Evolutionary conservation across 257 asterid species (phyloP), one percentile per base, ranked within the genome.

Genomic region (Lavandula angustifolia): DNA sequence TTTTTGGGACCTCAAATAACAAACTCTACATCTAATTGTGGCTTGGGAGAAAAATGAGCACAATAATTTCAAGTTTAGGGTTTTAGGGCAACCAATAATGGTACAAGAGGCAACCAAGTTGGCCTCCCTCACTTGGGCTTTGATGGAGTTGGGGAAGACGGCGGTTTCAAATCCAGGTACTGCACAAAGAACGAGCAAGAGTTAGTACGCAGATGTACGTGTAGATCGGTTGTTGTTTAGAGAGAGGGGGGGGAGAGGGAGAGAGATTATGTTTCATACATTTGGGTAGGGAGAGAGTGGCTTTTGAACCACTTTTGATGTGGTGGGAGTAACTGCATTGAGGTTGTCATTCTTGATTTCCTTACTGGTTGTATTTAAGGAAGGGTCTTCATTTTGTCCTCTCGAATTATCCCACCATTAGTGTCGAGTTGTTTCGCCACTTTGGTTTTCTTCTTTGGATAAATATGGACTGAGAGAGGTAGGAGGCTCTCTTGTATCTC

Each of bases 91-190:
- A 32, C 35, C 35, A 32, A 4, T 3, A 3, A 32, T 2, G 35
- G 4, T 6, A 9, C 41, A 6, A 1, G 7, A 4, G 48, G 27
- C 10, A 62, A 44, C 51, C 61, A 56, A 47, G 34, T 42, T 35
- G 17, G 62, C n/a, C n/a, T n/a, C n/a, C 49, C 52, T 87, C 82
- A 87, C 42, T 69, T 67, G 9, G 96, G 95, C 82, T 85, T 85
- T 29, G 96, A 82, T 34, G 96, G 95, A 69, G 94, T 82, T 52
- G 97, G 96, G 27, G 97, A 84, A 44, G 97, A 79, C 11, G 97
- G 97, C 13, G 97, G 97, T 57, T 86, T 87, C 62, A 86, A 62
- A 72, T 87, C 95, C n/a, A 96, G 96, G 60, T 87, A 90, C 96
- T 90, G 87, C 84, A 82, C 13, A 17, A 63, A 67, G 0, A 69